Base-by-base conservation (phyloP, 2,329 filamentous ascomycete species). In the Orbilia blumenaviensis region DNA sequence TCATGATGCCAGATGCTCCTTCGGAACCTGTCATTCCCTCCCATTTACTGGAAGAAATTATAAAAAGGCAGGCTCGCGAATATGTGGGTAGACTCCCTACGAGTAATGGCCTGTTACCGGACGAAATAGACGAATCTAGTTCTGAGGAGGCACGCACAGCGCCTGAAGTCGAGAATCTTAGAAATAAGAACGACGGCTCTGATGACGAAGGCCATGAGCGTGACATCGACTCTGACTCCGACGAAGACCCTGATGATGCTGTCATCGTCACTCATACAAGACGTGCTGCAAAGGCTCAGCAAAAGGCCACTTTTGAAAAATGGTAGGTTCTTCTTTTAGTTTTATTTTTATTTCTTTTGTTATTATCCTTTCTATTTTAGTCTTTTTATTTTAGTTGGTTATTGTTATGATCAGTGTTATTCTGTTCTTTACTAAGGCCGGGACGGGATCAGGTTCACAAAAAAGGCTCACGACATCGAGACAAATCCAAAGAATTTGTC, bases 301-400 rank as follows among this genome's bases (percentile, higher is more conserved):
- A 76, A 27, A 64, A 66, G 27, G 38, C 46, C 12, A 66, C 64
- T 6, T 76, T 76, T 46, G 72, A 76, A 16, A 56, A 76, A 69
- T 66, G 66, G 72, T 76, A 64, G 27, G 64, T 32, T 25, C 10
- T 16, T 16, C 3, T n/a, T n/a, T n/a, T n/a, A n/a, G n/a, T n/a
- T n/a, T n/a, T n/a, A n/a, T n/a, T n/a, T n/a, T n/a, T n/a, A n/a
- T n/a, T n/a, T n/a, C n/a, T n/a, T n/a, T n/a, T n/a, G n/a, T n/a
- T n/a, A n/a, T n/a, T n/a, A n/a, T n/a, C n/a, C n/a, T n/a, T n/a
- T n/a, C n/a, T n/a, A n/a, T n/a, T n/a, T n/a, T n/a, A n/a, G n/a
- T n/a, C n/a, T n/a, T n/a, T n/a, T n/a, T n/a, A n/a, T n/a, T n/a
- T n/a, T n/a, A n/a, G n/a, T n/a, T n/a, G n/a, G n/a, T n/a, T n/a